These are phyloP conservation scores for Polychaeton citri DNA, from an alignment of 2,329 filamentous ascomycete genomes.

Conservation along the genomic window DNA sequence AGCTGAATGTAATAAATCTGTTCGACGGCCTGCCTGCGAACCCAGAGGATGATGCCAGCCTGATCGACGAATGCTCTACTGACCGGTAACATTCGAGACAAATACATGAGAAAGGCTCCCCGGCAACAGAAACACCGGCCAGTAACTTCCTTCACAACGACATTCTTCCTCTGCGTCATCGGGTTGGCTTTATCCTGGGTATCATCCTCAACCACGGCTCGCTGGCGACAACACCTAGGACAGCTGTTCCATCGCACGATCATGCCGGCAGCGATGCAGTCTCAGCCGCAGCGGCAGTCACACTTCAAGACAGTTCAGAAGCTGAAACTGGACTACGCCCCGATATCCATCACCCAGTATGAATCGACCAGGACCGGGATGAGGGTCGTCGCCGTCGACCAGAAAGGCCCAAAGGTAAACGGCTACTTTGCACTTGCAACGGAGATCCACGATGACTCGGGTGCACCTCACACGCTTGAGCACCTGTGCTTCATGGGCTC, in stretches of 20 bases:
- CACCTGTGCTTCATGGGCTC: constrained; percentile 56
- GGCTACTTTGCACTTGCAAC: constrained; percentile 94
- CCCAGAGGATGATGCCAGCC: too few relatives aligned
- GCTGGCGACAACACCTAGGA: too few relatives aligned
- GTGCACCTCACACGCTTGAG: constrained; percentile 52
- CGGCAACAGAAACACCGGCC: too few relatives aligned
- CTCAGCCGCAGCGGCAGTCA: constrained; percentile 12
- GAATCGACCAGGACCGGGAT: constrained; percentile 89
- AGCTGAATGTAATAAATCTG: too few relatives aligned
- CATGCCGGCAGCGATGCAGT: constrained; percentile 21
- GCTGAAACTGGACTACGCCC: constrained; percentile 83
- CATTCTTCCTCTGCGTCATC: neutral
- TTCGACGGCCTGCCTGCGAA: too few relatives aligned
- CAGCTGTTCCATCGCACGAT: neutral
- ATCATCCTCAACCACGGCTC: too few relatives aligned
- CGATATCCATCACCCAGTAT: constrained; percentile 84
- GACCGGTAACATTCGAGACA: too few relatives aligned
- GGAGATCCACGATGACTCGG: constrained; percentile 94
- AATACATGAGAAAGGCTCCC: too few relatives aligned
- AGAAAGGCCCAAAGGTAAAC: constrained; percentile 85
- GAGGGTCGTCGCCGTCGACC: constrained; percentile 83
- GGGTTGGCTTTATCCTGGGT: neutral
- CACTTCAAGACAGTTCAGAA: constrained; percentile 74
- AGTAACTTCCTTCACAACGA: too few relatives aligned
- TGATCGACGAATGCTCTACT: too few relatives aligned